phyloP scores from a whole-genome alignment of 495 filamentous ascomycete species.

The Peziza echinospora region DNA sequence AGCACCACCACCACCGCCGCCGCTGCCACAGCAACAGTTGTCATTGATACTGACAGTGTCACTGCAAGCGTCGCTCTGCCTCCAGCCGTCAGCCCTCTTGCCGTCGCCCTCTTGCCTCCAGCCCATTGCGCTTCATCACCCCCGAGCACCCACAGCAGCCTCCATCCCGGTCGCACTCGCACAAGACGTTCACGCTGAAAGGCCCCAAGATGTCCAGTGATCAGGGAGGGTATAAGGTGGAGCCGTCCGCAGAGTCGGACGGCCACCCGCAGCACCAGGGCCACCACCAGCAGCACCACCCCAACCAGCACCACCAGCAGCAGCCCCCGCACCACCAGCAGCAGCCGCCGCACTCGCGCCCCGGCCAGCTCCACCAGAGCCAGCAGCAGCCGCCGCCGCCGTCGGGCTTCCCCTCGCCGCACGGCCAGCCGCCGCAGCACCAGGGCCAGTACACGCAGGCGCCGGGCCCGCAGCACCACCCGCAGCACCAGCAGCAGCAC shows the following conservation, averaged over 20 bases:
- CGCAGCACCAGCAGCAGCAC: conserved; percentile 29
- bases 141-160: no score
- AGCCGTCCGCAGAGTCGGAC: conserved; percentile 20
- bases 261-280: conserved; percentile 14
- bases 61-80: no score
- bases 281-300: conserved; percentile 18
- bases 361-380: conserved; percentile 43
- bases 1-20: no score
- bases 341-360: conserved; percentile 38
- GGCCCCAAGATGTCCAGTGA: no score
- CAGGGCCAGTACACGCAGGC: conserved; percentile 18
- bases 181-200: no score
- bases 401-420: conserved; percentile 14
- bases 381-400: conserved; percentile 27
- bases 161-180: no score
- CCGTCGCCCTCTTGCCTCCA: no score
- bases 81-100: no score
- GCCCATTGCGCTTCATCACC: no score
- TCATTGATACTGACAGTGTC: no score
- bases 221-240: conserved; percentile 22
- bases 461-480: conserved; percentile 22
- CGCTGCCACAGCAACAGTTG: no score
- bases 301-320: conserved; percentile 19
- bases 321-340: conserved; percentile 27
- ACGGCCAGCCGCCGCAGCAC: conserved; percentile 17